Evolutionary conservation across 495 filamentous ascomycete species (phyloP), one percentile per base, ranked within the genome.

Genomic region (Hypoxylon crocopeplum): DNA sequence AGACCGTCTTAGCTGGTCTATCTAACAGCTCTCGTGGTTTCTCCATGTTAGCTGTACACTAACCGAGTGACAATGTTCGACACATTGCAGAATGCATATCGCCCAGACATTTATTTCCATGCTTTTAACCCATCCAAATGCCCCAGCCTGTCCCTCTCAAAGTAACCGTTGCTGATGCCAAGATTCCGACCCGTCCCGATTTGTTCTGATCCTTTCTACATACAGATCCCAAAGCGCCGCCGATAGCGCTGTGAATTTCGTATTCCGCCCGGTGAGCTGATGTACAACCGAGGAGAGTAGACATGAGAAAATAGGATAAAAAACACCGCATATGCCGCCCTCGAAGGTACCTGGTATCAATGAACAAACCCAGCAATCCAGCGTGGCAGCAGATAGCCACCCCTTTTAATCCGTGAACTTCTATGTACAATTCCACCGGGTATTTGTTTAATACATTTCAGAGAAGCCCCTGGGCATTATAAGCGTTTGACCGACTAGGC

Each of bases 401-500:
- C 17, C 30, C 38, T 50, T 48, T 44, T 13, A 34, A 33, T 20
- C 29, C 30, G 1, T 36, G 6, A 33, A 24, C 27, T 50, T 48
- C 12, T 58, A 64, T 59, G 34, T 59, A 59, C 54, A 58, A 24
- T n/a, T 17, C 39, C 38, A n/a, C 19, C 29, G 29, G n/a, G 7
- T 33, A 17, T 36, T 7, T 11, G 27, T 25, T 19, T 27, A 13
- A n/a, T 21, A 16, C 17, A 34, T 13, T 20, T 68, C 47, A 65
- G 16, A 65, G 54, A n/a, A 70, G 32, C 1, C 55, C 58, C 17
- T 71, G 65, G 3, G 59, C 54, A 29, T 57, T 58, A 30, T 63
- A 59, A 17, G 56, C 21, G n/a, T 62, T 65, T 22, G 67, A 70
- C 19, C 68, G 66, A 42, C 70, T 82, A 10, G 77, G 78, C 24